Evolutionary conservation across 1,284 basidiomycete species (phyloP).

Genomic region (Hemileia vastatrix): DNA sequence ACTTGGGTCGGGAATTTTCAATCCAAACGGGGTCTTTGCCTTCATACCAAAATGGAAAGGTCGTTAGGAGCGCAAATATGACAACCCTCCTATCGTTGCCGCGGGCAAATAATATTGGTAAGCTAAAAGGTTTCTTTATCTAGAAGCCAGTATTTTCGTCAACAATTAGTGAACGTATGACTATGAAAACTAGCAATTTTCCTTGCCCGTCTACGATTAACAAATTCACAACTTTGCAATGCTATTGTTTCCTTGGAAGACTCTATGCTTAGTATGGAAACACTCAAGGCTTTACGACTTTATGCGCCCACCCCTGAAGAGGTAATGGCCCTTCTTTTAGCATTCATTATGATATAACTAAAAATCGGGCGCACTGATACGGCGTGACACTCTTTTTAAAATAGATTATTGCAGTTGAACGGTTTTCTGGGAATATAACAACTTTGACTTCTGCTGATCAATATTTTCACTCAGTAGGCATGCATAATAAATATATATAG

Average conservation of each 20-base stretch:
- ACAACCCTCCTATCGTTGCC: conserved; percentile 67
- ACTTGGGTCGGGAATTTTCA: conserved; percentile 64
- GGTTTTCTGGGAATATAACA: conserved; percentile 43
- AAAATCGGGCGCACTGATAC: background rate
- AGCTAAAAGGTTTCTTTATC: conserved; percentile 30
- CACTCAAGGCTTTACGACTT: conserved; percentile 61
- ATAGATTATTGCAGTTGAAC: conserved; percentile 37
- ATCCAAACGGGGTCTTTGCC: conserved; percentile 50
- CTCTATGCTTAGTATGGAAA: conserved; percentile 56
- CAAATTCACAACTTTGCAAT: conserved; percentile 55
- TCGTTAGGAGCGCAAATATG: conserved; percentile 56
- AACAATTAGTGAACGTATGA: background rate
- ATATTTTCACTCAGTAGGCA: conserved; percentile 62
- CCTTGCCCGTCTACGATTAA: conserved; percentile 62
- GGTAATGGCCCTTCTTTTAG: conserved; percentile 45
- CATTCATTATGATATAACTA: background rate
- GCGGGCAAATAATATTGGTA: conserved; percentile 73
- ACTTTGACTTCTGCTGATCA: conserved; percentile 73
- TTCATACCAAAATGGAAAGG: conserved; percentile 48
- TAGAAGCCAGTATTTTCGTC: conserved; percentile 13
- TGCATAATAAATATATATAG: background rate
- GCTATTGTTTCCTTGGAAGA: conserved; percentile 65
- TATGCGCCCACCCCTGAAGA: conserved; percentile 69
- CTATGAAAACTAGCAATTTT: conserved; percentile 56
- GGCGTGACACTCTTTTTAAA: conserved; percentile 47